Evolutionary conservation across 108 stramenopile species (phyloP).

Genomic region (Parmales sp.): DNA sequence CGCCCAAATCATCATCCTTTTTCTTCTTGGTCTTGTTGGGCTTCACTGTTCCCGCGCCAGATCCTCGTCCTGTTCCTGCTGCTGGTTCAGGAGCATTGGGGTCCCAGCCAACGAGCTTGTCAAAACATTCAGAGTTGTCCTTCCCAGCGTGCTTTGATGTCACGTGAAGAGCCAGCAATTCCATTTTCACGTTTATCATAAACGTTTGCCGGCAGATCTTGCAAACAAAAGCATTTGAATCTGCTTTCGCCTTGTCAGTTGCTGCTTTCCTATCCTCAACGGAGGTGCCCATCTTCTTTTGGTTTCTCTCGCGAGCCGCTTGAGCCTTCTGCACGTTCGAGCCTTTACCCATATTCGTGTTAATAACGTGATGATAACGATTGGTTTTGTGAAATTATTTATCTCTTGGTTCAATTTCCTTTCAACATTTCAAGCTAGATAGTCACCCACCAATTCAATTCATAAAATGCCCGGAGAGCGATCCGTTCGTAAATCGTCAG

Average conservation of each 20-base stretch:
- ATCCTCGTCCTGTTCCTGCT: conserved; percentile 15
- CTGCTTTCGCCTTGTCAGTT: conserved; percentile 50
- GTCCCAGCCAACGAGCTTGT: conserved; percentile 56
- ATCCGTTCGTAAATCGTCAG: too few species aligned
- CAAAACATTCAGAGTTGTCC: conserved; percentile 49
- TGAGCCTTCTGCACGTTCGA: conserved; percentile 80
- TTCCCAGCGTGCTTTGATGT: conserved; percentile 58
- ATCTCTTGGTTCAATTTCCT: background rate
- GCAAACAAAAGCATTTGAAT: conserved; percentile 67
- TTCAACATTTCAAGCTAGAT: background rate
- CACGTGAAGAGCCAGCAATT: conserved; percentile 58
- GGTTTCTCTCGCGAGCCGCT: conserved; percentile 66
- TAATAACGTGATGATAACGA: background rate
- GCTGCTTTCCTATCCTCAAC: conserved; percentile 77
- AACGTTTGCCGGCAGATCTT: conserved; percentile 69
- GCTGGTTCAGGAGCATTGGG: conserved; percentile 47
- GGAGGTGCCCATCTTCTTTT: conserved; percentile 68
- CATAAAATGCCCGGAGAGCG: too few species aligned
- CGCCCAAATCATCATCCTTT: conserved; percentile 32
- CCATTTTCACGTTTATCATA: conserved; percentile 69
- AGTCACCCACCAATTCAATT: too few species aligned
- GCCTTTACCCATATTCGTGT: conserved; percentile 63
- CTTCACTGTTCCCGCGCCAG: conserved; percentile 27
- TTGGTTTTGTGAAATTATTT: background rate
- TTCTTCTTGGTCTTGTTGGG: conserved; percentile 39